Percentiles rank a stretch among this genome's conserved stretches.
phyloP scores from a whole-genome alignment of 306 rosid species.

The Gastrolobium villosum region DNA sequence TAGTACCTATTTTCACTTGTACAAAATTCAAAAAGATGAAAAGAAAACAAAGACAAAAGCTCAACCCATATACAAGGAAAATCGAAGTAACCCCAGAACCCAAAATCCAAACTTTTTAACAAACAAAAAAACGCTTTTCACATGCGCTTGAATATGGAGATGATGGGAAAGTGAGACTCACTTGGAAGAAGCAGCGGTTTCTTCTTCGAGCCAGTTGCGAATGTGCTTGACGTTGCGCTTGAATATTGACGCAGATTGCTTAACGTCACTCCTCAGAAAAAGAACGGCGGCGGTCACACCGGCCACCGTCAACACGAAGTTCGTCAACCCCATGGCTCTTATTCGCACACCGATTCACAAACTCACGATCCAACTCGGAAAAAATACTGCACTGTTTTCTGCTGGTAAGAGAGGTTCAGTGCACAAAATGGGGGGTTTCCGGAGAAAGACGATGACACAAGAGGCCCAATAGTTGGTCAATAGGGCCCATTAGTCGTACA shows the following conservation, averaged over 20 bases:
- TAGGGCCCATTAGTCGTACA: no score
- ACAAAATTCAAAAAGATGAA: not conserved
- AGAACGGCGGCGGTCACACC: slow-evolving; percentile 63
- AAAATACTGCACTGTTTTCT: no score
- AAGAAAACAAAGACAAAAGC: not conserved
- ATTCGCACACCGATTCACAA: not conserved
- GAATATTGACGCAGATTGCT: slow-evolving; percentile 57
- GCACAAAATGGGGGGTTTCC: no score
- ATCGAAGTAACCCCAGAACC: not conserved
- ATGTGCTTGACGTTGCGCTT: slow-evolving; percentile 60
- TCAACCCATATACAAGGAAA: not conserved
- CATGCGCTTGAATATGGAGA: not conserved
- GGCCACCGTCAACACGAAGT: slow-evolving; percentile 63
- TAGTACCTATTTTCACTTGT: not conserved
- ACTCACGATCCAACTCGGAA: no score
- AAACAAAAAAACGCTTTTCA: not conserved
- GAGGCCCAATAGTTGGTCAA: no score
- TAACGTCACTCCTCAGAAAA: slow-evolving; percentile 64
- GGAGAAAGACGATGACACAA: no score
- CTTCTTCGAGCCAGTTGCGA: slow-evolving; percentile 68
- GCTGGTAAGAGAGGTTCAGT: no score
- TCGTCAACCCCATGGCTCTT: slow-evolving; percentile 55
- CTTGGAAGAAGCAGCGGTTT: slow-evolving; percentile 60
- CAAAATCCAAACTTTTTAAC: not conserved
- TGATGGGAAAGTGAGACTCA: not conserved